Conservation (phyloP, 2,329 filamentous ascomycete species). For the Aspergillus texensis region DNA sequence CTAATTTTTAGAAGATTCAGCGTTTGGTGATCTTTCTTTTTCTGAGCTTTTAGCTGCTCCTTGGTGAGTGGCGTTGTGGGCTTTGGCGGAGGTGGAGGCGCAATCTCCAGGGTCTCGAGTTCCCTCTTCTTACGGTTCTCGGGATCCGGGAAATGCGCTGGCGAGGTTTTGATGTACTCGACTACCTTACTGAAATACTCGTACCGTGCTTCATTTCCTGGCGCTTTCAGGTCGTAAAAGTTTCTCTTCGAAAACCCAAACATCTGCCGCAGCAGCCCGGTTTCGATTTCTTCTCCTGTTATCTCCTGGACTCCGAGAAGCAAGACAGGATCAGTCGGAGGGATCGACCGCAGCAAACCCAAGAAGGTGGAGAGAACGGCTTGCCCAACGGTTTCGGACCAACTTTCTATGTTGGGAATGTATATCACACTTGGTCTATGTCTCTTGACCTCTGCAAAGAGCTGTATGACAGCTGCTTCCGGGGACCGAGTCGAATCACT, state of each 20-base stretch:
- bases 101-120: conserved; percentile 74
- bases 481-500: conserved; percentile 78
- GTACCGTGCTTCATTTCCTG: conserved; percentile 63
- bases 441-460: conserved; percentile 89
- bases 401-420: conserved; percentile 85
- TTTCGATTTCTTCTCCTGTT: conserved; percentile 62
- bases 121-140: conserved; percentile 83
- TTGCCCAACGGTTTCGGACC: conserved; percentile 72
- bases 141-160: conserved; percentile 84
- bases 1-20: conserved; percentile 86
- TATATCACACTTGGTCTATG: conserved; percentile 97
- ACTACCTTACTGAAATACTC: conserved; percentile 80
- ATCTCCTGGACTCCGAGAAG: conserved; percentile 82
- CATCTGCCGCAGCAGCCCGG: conserved; percentile 70
- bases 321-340: conserved; percentile 88
- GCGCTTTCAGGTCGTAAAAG: conserved; percentile 68
- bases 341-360: conserved; percentile 76
- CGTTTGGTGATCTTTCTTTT: conserved; percentile 78
- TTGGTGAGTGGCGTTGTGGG: conserved; percentile 66
- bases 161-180: conserved; percentile 75
- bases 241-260: conserved; percentile 87
- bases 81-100: conserved; percentile 70
- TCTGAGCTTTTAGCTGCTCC: conserved; percentile 77
- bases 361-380: conserved; percentile 76
- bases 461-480: conserved; percentile 85